A percentile compares a stretch with the other conserved stretches of the same genome.
phyloP scores from a whole-genome alignment of 768 basidiomycete genomes.

The Cystobasidium tubakii region DNA sequence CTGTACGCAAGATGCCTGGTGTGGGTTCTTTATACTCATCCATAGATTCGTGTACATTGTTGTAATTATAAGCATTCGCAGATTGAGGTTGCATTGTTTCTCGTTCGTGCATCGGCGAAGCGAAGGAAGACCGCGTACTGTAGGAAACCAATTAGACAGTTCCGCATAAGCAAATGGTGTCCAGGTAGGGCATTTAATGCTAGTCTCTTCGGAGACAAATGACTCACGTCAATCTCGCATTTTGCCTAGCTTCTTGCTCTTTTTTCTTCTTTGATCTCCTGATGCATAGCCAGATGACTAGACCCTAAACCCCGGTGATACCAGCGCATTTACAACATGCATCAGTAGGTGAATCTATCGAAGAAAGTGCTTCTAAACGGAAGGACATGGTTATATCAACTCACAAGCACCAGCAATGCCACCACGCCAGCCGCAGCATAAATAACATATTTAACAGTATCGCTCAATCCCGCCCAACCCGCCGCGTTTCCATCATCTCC shows the following conservation, averaged over 20 bases:
- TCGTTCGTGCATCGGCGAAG: slow-evolving; percentile 8
- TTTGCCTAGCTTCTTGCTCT: not conserved
- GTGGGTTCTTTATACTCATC: not conserved
- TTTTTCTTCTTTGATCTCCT: slow-evolving; percentile 14
- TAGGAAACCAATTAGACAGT: slow-evolving; percentile 6
- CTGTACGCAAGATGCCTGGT: slow-evolving; percentile 18
- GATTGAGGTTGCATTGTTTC: slow-evolving; percentile 5
- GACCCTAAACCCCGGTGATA: not conserved
- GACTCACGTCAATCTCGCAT: slow-evolving; percentile 31
- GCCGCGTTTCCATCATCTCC: not conserved
- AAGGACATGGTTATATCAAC: not conserved
- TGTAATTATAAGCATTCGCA: not conserved
- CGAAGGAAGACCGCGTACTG: slow-evolving; percentile 31
- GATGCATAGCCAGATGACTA: slow-evolving; percentile 8
- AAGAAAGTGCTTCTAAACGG: not conserved
- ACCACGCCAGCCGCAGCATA: slow-evolving; percentile 19
- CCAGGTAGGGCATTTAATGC: no score
- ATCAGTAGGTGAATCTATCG: not conserved
- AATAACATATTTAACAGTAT: slow-evolving; percentile 29
- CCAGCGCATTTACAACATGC: no score
- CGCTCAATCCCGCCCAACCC: slow-evolving; percentile 6
- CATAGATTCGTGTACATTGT: not conserved
- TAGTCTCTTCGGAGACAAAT: not conserved
- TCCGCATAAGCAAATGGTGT: no score
- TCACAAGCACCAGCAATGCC: slow-evolving; percentile 17